These are phyloP conservation scores for Petunia hybrid DNA, from an alignment of 305 asterid species.

Conservation along the genomic window DNA sequence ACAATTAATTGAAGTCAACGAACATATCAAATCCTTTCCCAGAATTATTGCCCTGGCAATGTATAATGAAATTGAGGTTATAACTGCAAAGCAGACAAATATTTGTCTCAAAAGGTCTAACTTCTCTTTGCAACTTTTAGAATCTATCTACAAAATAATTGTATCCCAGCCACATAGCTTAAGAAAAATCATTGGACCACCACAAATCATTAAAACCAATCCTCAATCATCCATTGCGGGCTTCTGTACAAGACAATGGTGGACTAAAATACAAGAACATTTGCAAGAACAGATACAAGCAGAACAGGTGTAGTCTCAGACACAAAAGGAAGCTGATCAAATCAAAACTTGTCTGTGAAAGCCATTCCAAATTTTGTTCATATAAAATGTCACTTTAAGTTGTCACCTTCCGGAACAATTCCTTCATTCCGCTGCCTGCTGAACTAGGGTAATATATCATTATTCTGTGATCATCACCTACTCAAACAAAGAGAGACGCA, in stretches of 20 bases:
- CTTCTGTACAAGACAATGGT: background rate
- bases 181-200: conserved; percentile 2
- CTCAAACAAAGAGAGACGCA: conserved; percentile 43
- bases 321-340: conserved; percentile 1
- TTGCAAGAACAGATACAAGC: background rate
- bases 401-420: conserved; percentile 78
- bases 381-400: background rate
- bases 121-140: background rate
- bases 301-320: conserved; percentile 1
- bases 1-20: background rate
- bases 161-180: background rate
- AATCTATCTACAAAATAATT: background rate
- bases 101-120: background rate
- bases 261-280: background rate
- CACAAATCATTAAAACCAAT: background rate
- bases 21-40: conserved; percentile 13
- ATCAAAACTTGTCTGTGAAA: background rate
- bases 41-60: conserved; percentile 1
- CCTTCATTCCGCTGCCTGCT: conserved; percentile 94
- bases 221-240: conserved; percentile 2
- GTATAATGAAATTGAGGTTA: background rate
- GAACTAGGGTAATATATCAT: conserved; percentile 91
- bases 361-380: background rate
- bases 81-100: conserved; percentile 13
- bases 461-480: conserved; percentile 87